Base-by-base conservation (phyloP, 371 early-diverging fungal species). In the Blakeslea trispora region DNA sequence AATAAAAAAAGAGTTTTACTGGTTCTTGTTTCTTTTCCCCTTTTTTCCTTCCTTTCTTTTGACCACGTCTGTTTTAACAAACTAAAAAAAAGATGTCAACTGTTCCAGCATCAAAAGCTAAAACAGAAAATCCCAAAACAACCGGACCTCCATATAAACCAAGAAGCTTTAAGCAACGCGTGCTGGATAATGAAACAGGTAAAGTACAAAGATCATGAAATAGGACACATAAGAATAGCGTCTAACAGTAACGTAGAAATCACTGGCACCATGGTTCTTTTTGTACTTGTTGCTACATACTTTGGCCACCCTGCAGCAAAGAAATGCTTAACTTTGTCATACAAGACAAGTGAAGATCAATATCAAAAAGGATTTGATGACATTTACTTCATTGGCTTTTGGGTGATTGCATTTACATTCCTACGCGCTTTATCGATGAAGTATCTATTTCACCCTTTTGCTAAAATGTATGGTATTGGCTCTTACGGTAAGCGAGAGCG, bases 371-470 rank as follows among this genome's bases (percentile, higher is more conserved):
- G 82, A 24, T 55, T 31, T 19, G 71, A 77, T 24, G 92, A 92
- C 55, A 17, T 77, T 9, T 84, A 74, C 51, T 84, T 81, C 68
- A 74, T 89, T 14, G 51, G 62, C 50, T 83, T 86, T 70, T 90
- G 88, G 85, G 72, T 85, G 53, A 65, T 88, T 21, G 78, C 81
- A 4, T 88, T 90, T 61, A 89, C 88, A n/a, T 82, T 86, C 34
- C 56, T 86, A 41, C 85, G 90, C 8, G 83, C 83, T 9, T 48
- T 63, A 19, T 53, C 78, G 32, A 89, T 89, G 84, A 73, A 81
- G 56, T 75, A 74, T 45, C 31, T 84, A 15, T 77, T 84, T 32
- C 75, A 69, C 49, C 90, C 91, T 13, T 39, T 87, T 14, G 85
- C 77, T n/a, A 64, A 65, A 52, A 59, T 61, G 31, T 59, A 69